Evolutionary conservation across 139 green algal species (phyloP), one percentile per base, ranked within the genome.

Genomic region (Tetradesmus lagerheimii): DNA sequence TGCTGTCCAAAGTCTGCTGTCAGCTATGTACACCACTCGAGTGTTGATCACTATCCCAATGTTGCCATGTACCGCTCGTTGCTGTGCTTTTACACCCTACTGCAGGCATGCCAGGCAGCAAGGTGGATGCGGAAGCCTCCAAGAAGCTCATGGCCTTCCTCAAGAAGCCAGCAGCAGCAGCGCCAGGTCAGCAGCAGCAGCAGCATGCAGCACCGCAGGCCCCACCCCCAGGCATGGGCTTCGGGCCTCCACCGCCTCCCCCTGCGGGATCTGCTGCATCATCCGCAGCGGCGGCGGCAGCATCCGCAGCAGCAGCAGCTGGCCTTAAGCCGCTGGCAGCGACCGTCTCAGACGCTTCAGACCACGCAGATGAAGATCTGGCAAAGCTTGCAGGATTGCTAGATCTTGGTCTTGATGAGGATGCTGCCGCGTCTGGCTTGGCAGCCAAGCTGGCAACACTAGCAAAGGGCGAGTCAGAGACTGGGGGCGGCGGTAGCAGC

Each of bases 121-220:
- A 88, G 64, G 83, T 41, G 6, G 83, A 88, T 39, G 39, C 25
- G 16, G 83, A 88, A 31, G 83, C 83, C 14, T 88, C 83, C 38
- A 80, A 80, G 64, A 88, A 88, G 67, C 83, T 88, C 2, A 88
- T 88, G 83, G 83, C 83, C 27, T 90, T 90, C 45, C 50, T 90
- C 27, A 90, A 90, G 75, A 90, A 90, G 47, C 71, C 66, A 81
- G 29, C 41, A 45, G 85, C 53, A 47, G 66, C 85, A 81, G 27
- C 38, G 34, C 43, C 45, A n/a, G 62, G 31, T 47, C 64, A 31
- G 47, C 29, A 27, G 34, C 31, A 35, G 78, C 78, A 84, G 29
- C 85, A 89, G 39, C 85, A 89, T 23, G 18, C 67, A 45, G 67
- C 85, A 37, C 38, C 66, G 31, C 37, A 38, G 57, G 82, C 37